These are phyloP conservation scores for Verticillium longisporum DNA, from an alignment of 2,329 filamentous ascomycete species.

Conservation along the genomic window DNA sequence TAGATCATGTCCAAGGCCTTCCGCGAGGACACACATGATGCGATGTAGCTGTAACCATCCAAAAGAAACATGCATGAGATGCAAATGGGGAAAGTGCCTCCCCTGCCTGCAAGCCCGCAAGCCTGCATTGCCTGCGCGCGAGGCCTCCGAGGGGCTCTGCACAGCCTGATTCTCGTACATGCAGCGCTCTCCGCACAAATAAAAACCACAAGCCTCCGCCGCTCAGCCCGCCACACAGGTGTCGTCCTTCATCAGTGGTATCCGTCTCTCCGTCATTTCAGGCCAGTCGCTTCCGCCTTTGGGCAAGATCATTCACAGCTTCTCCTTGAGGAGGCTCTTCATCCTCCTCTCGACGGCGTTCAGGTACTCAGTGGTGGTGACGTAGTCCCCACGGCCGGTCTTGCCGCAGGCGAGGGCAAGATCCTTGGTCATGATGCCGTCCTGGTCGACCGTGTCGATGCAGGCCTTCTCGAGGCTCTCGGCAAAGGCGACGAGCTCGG, in stretches of 20 bases:
- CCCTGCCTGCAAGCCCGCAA: neutral
- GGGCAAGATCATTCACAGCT: conserved; percentile 47
- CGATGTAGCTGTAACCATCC: neutral
- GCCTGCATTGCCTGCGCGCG: neutral
- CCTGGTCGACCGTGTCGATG: conserved; percentile 85
- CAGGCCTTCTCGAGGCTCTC: conserved; percentile 90
- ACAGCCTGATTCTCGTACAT: neutral
- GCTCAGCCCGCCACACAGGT: neutral
- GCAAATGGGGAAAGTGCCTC: neutral
- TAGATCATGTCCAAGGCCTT: neutral
- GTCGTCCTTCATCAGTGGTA: neutral
- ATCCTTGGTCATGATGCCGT: conserved; percentile 99
- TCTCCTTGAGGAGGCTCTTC: conserved; percentile 72
- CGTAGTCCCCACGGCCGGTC: conserved; percentile 76
- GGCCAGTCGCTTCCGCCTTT: neutral
- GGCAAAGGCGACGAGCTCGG: conserved; percentile 84
- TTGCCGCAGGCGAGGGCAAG: conserved; percentile 91
- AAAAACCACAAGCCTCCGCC: neutral
- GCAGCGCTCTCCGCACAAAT: neutral
- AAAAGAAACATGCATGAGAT: neutral
- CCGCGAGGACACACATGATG: neutral
- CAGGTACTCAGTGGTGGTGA: conserved; percentile 88
- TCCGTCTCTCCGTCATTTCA: neutral
- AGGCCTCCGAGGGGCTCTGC: neutral
- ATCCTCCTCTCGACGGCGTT: conserved; percentile 86